A percentile compares a stretch with the other conserved stretches of the same genome.
These are phyloP conservation scores for Effrenium voratum DNA, from an alignment of 73 alveolate species.

Conservation along the genomic window DNA sequence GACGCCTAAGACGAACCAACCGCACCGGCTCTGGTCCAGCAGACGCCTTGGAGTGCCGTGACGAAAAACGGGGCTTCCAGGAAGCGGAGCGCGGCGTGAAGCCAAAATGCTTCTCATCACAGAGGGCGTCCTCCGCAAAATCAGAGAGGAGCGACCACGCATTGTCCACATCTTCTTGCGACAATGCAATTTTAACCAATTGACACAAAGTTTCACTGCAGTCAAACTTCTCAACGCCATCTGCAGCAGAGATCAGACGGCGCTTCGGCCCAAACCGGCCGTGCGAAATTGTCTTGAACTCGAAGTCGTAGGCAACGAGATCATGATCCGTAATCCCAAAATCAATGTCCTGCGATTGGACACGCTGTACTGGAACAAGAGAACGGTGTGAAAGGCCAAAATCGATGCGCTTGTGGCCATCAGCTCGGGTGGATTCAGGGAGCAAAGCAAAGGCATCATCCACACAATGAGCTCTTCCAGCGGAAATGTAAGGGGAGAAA, in stretches of 20 bases:
- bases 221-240: neutral
- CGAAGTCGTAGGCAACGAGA: neutral
- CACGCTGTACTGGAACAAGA: neutral
- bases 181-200: too few relatives aligned
- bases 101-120: too few relatives aligned
- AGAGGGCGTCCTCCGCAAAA: too few relatives aligned
- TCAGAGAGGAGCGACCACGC: too few relatives aligned
- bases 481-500: neutral
- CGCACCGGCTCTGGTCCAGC: too few relatives aligned
- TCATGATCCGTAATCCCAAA: neutral
- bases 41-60: too few relatives aligned
- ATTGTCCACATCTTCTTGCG: too few relatives aligned
- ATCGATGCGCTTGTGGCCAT: neutral
- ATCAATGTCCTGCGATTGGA: neutral
- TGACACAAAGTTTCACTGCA: too few relatives aligned
- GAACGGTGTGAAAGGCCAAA: neutral
- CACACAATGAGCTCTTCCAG: neutral
- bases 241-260: neutral
- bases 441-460: neutral
- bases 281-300: neutral
- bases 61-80: too few relatives aligned
- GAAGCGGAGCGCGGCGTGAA: too few relatives aligned
- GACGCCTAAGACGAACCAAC: too few relatives aligned
- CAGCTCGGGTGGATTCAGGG: neutral
- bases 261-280: neutral